A percentile compares a stretch with the other conserved stretches of the same genome.
Evolutionary conservation across 176 grass and related monocot genomes (phyloP).

Genomic region (Eragrostis curvula): DNA sequence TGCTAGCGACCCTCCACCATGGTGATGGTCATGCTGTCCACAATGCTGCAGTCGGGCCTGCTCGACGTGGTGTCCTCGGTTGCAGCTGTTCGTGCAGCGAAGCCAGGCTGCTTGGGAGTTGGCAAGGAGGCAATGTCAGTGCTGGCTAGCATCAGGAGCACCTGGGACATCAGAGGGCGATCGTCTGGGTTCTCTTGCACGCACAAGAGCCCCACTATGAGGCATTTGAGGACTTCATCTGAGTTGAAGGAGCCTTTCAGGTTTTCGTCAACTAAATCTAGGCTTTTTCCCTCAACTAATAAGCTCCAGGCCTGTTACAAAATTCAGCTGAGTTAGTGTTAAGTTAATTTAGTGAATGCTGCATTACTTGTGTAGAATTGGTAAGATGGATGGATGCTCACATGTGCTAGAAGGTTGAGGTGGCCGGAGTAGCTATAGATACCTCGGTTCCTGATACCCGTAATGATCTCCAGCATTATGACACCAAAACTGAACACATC

Average conservation of each 20-base stretch:
- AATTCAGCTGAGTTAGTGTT: neutral
- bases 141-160: slow-evolving; percentile 54
- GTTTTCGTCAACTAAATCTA: slow-evolving; percentile 49
- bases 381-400: slow-evolving; percentile 30
- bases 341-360: neutral
- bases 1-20: slow-evolving; percentile 56
- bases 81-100: slow-evolving; percentile 31
- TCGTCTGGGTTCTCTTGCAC: slow-evolving; percentile 65
- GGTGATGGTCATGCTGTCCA: slow-evolving; percentile 63
- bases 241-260: slow-evolving; percentile 45
- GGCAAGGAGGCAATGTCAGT: slow-evolving; percentile 37
- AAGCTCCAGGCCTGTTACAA: slow-evolving; percentile 52
- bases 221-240: slow-evolving; percentile 52
- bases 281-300: slow-evolving; percentile 46
- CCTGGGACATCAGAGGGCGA: slow-evolving; percentile 60
- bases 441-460: slow-evolving; percentile 60
- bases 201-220: slow-evolving; percentile 58
- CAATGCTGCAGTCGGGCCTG: slow-evolving; percentile 44
- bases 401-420: slow-evolving; percentile 59
- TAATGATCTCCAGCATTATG: slow-evolving; percentile 62
- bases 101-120: slow-evolving; percentile 57
- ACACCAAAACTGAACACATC: slow-evolving; percentile 79
- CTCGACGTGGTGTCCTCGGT: slow-evolving; percentile 48
- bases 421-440: slow-evolving; percentile 46
- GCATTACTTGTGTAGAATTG: neutral